Evolutionary conservation across 108 stramenopile genomes (phyloP).

Genomic region (Stephanodiscus triporus): DNA sequence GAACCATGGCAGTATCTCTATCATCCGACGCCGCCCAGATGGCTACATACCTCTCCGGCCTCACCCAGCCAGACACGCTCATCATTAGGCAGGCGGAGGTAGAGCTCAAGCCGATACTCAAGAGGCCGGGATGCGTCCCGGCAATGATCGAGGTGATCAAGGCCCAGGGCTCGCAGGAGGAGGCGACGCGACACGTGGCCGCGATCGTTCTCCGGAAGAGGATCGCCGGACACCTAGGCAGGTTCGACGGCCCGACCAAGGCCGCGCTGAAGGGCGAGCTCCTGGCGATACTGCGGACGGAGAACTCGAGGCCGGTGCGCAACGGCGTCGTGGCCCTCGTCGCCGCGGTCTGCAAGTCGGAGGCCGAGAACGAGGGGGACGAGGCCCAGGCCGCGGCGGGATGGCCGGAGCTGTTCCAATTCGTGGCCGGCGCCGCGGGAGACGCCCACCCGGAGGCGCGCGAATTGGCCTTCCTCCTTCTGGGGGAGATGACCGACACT

Average conservation of each 20-base stretch:
- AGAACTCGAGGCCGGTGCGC: conserved; percentile 84
- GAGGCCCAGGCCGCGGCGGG: conserved; percentile 50
- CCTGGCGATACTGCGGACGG: conserved; percentile 69
- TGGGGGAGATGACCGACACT: conserved; percentile 94
- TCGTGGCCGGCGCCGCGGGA: conserved; percentile 68
- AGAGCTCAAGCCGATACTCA: conserved; percentile 87
- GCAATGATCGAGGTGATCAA: conserved; percentile 75
- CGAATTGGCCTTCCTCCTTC: conserved; percentile 91
- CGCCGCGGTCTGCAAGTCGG: conserved; percentile 74
- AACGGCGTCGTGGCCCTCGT: conserved; percentile 81
- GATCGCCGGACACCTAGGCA: conserved; percentile 74
- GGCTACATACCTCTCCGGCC: conserved; percentile 62
- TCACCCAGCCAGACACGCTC: conserved; percentile 89
- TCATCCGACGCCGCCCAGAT: conserved; percentile 54
- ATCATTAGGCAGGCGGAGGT: conserved; percentile 89
- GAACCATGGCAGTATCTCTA: conserved; percentile 34
- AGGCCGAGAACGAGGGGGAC: conserved; percentile 46
- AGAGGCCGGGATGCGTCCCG: conserved; percentile 75
- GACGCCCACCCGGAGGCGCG: conserved; percentile 74
- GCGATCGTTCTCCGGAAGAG: conserved; percentile 93
- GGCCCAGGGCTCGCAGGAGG: conserved; percentile 53
- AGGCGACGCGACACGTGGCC: conserved; percentile 89
- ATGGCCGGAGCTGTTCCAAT: conserved; percentile 87
- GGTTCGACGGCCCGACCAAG: conserved; percentile 68
- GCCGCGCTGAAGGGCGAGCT: conserved; percentile 69